Percentiles rank a stretch among this genome's conserved stretches.
phyloP scores from a whole-genome alignment of 805 yeast genomes.

The Saccharomyces eubayanus region DNA sequence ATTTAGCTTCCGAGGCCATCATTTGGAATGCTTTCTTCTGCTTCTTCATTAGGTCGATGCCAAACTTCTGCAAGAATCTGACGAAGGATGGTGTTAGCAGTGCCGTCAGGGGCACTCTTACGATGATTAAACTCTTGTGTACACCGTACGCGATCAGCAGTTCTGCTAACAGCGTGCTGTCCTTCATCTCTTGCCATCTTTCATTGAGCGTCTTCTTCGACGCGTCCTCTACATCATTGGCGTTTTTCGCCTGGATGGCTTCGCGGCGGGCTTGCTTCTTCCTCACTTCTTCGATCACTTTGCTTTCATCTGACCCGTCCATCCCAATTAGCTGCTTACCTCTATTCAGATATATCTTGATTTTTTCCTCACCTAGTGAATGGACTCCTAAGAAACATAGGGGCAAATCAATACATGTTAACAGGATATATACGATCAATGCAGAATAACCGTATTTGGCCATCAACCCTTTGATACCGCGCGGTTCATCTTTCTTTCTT shows the following conservation, averaged over 20 bases:
- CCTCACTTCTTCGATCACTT: conserved; percentile 30
- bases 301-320: conserved; percentile 41
- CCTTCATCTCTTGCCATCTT: conserved; percentile 25
- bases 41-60: conserved; percentile 19
- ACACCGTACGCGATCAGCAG: conserved; percentile 85
- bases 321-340: conserved; percentile 57
- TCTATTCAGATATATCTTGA: conserved; percentile 55
- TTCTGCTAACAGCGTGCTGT: conserved; percentile 61
- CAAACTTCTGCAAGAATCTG: conserved; percentile 22
- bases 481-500: conserved; percentile 9
- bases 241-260: conserved; percentile 17
- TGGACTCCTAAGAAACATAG: conserved; percentile 77
- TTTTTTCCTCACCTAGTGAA: conserved; percentile 75
- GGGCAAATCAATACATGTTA: conserved; percentile 76
- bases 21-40: conserved; percentile 37
- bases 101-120: conserved; percentile 84
- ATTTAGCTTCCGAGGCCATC: conserved; percentile 31
- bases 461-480: conserved; percentile 49
- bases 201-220: conserved; percentile 8
- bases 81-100: conserved; percentile 69
- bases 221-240: conserved; percentile 3
- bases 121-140: conserved; percentile 77
- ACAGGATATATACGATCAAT: conserved; percentile 67
- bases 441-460: conserved; percentile 90
- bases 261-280: conserved; percentile 20